Conservation (phyloP, 140 eudicot genomes). For the Senecio squalidus region DNA sequence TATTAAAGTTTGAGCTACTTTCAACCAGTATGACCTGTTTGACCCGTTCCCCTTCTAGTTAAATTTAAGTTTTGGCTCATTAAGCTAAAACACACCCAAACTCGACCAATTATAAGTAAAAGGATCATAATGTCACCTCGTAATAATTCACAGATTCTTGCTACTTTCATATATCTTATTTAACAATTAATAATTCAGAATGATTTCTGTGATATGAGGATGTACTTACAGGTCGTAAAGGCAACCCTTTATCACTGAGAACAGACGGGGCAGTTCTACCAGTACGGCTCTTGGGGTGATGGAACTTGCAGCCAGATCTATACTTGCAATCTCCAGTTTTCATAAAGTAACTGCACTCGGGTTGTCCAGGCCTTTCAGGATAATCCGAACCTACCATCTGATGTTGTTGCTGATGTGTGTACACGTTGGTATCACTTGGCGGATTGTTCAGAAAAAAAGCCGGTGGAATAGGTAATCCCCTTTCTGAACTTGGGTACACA, state of each 20-base stretch:
- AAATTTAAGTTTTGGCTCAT: not conserved
- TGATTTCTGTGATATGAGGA: slow-evolving; percentile 4
- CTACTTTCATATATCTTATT: too few species aligned
- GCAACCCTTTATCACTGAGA: slow-evolving; percentile 79
- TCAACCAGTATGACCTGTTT: not conserved
- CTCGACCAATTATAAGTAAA: not conserved
- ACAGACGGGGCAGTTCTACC: slow-evolving; percentile 32
- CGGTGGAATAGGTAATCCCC: slow-evolving; percentile 68
- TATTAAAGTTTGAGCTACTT: not conserved
- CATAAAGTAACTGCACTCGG: slow-evolving; percentile 81
- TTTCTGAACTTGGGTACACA: slow-evolving; percentile 48
- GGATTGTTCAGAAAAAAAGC: slow-evolving; percentile 61
- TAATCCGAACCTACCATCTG: slow-evolving; percentile 45
- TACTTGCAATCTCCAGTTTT: slow-evolving; percentile 90
- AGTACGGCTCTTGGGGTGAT: slow-evolving; percentile 64
- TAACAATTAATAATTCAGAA: too few species aligned
- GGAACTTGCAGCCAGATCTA: slow-evolving; percentile 64
- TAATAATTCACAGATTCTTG: not conserved
- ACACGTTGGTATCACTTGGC: slow-evolving; percentile 39
- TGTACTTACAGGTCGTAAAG: slow-evolving; percentile 87
- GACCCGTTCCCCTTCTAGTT: not conserved
- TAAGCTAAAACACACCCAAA: not conserved
- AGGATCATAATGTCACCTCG: not conserved
- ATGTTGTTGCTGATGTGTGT: slow-evolving; percentile 42
- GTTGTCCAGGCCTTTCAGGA: slow-evolving; percentile 96